Base-by-base conservation (phyloP, 176 grass and related monocot genomes). In the Zea luxurians region DNA sequence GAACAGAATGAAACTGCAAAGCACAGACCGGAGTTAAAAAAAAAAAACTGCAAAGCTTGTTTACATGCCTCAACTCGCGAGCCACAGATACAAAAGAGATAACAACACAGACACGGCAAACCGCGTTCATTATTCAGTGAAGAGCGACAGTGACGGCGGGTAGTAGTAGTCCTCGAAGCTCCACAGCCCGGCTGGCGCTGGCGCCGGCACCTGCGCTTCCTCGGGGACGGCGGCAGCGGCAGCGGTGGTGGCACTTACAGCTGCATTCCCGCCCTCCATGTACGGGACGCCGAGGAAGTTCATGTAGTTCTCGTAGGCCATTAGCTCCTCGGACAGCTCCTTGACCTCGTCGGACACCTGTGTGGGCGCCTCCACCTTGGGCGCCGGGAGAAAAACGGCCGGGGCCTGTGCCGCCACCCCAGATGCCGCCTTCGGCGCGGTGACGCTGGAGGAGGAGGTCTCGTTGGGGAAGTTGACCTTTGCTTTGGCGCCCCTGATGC, bases 381-480 rank as follows among this genome's bases (percentile, higher is more conserved):
- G 88, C 10, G 42, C 35, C 1, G 64, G 27, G 7, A 70, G 41
- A 9, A 77, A 17, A 12, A 44, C 64, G 1, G 67, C 71, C 47
- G 60, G 10, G 4, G 54, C 18, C 13, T 36, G 66, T 0, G 73
- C 1, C 0, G 71, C 2, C 0, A 18, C 12, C 1, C 49, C 60
- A 8, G 74, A 27, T 27, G 27, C 40, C 5, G 66, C 4, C 21
- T 21, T 3, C 27, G 20, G 3, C 4, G 1, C 68, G 15, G 41
- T 1, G 10, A 7, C 4, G 71, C 3, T 13, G 50, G 50, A 13
- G 12, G 62, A 6, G 4, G 52, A 3, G 10, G n/a, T 7, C 37
- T 97, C 85, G 46, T 81, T 89, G 78, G 96, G 85, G 89, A 98
- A 98, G 82, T 98, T 98, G 62, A 98, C 81, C 87, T 98, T 98